Percentiles rank a stretch among this genome's conserved stretches.
phyloP scores from a whole-genome alignment of 768 basidiomycete species.

The Auriscalpium orientale region DNA sequence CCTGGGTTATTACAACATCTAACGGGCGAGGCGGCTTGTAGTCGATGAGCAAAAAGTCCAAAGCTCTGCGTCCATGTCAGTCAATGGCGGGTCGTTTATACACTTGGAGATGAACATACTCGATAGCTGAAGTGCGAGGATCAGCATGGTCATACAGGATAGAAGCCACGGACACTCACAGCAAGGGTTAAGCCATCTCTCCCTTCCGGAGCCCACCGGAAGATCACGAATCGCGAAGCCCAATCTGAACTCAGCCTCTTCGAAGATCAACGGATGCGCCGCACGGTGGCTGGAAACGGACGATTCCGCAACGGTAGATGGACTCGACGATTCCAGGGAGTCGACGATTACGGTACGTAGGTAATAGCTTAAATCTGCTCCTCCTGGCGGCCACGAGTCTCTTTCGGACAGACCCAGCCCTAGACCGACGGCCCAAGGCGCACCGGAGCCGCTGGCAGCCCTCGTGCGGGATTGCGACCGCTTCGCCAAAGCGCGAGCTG shows the following conservation, averaged over 20 bases:
- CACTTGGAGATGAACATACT: constrained; percentile 20
- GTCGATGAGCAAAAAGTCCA: constrained; percentile 87
- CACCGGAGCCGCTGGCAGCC: not conserved
- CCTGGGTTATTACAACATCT: constrained; percentile 60
- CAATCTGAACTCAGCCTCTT: constrained; percentile 68
- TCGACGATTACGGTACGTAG: constrained; percentile 82
- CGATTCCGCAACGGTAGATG: not conserved
- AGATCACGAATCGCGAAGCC: constrained; percentile 82
- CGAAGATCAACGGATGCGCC: constrained; percentile 21
- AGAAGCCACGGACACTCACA: constrained; percentile 40
- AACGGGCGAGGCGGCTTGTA: constrained; percentile 84
- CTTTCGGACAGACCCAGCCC: constrained; percentile 65
- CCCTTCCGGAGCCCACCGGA: constrained; percentile 51
- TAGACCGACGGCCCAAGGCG: constrained; percentile 60
- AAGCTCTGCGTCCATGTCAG: constrained; percentile 41
- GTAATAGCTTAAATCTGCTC: constrained; percentile 76
- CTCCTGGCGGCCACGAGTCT: constrained; percentile 82
- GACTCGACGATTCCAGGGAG: constrained; percentile 40
- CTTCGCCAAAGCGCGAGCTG: constrained; percentile 13
- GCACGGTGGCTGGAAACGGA: not conserved
- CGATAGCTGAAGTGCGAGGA: constrained; percentile 21
- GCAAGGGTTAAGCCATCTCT: constrained; percentile 77
- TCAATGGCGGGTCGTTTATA: not conserved
- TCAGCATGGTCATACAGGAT: not conserved
- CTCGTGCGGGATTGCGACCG: not conserved